Evolutionary conservation across 2,329 filamentous ascomycete genomes (phyloP).

Genomic region (Teratosphaeria gauchensis): DNA sequence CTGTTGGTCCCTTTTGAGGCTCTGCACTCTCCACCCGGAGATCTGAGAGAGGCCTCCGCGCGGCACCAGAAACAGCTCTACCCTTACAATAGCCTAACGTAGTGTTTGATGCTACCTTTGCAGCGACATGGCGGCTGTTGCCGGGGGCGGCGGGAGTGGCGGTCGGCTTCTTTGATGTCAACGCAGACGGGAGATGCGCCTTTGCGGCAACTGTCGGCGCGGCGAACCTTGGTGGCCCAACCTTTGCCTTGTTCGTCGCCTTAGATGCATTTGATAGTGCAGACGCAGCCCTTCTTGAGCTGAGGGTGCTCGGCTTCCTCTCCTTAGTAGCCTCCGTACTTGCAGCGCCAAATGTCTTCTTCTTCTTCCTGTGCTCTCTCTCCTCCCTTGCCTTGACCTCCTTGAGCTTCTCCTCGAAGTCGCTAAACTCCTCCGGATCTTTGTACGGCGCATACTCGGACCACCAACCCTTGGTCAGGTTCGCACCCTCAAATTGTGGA

Average conservation of each 20-base stretch:
- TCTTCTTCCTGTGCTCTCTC: conserved; percentile 17
- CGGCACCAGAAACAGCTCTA: conserved; percentile 41
- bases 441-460: conserved; percentile 40
- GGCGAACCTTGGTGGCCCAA: conserved; percentile 28
- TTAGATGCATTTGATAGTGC: conserved; percentile 26
- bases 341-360: conserved; percentile 9
- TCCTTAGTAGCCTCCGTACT: conserved; percentile 2
- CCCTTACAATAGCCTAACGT: conserved; percentile 82
- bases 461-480: conserved; percentile 43
- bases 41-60: conserved; percentile 20
- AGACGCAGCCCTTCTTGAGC: conserved; percentile 41
- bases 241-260: conserved; percentile 24
- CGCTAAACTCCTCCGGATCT: conserved; percentile 52
- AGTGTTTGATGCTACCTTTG: conserved; percentile 61
- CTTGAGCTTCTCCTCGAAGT: conserved; percentile 49
- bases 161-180: conserved; percentile 26
- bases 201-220: conserved; percentile 31
- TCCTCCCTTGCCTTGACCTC: conserved; percentile 12
- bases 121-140: conserved; percentile 48
- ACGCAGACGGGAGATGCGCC: conserved; percentile 26
- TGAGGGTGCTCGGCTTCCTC: conserved; percentile 39
- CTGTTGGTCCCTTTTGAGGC: not conserved
- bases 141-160: conserved; percentile 8
- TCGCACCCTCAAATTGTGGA: conserved; percentile 40
- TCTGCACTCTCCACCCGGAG: conserved; percentile 5